phyloP scores from a whole-genome alignment of 2,329 filamentous ascomycete species.

The Penicillium freii region DNA sequence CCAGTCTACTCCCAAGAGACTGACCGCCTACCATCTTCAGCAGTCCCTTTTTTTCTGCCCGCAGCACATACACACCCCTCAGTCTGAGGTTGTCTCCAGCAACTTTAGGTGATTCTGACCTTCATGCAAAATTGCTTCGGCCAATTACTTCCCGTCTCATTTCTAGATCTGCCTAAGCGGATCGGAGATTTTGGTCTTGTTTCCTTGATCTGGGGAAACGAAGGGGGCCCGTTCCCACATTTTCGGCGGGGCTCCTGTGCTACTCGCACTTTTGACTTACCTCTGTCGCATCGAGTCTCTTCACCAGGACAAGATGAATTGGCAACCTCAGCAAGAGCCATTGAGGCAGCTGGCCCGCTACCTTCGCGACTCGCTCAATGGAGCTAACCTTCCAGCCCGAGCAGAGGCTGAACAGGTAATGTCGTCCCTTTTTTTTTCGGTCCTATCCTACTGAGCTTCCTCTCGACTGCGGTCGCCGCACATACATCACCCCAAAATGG shows the following conservation, averaged over 20 bases:
- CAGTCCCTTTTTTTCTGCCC: conserved; percentile 11
- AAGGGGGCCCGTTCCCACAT: conserved; percentile 27
- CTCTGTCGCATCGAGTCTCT: conserved; percentile 20
- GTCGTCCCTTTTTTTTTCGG: conserved; percentile 11
- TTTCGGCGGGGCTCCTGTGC: conserved; percentile 29
- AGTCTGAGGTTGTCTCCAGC: conserved; percentile 1
- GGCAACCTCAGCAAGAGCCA: conserved; percentile 86
- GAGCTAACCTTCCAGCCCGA: conserved; percentile 70
- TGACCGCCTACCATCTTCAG: conserved; percentile 4
- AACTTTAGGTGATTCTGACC: neutral
- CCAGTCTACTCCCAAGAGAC: neutral
- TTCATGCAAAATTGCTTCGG: neutral
- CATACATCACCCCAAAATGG: neutral
- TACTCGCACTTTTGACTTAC: conserved; percentile 24
- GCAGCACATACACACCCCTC: conserved; percentile 9
- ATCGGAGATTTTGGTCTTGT: conserved; percentile 8
- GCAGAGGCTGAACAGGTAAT: conserved; percentile 82
- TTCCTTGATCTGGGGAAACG: conserved; percentile 16
- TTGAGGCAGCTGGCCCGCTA: conserved; percentile 85
- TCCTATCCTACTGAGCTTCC: conserved; percentile 8
- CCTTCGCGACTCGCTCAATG: conserved; percentile 87
- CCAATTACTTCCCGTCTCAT: conserved; percentile 2
- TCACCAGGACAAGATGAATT: conserved; percentile 64
- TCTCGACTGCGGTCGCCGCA: conserved; percentile 2
- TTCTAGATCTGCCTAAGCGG: conserved; percentile 4